A percentile compares a stretch with the other conserved stretches of the same genome.
phyloP scores from a whole-genome alignment of 805 yeast species.

The Blastobotrys mokoenaii region DNA sequence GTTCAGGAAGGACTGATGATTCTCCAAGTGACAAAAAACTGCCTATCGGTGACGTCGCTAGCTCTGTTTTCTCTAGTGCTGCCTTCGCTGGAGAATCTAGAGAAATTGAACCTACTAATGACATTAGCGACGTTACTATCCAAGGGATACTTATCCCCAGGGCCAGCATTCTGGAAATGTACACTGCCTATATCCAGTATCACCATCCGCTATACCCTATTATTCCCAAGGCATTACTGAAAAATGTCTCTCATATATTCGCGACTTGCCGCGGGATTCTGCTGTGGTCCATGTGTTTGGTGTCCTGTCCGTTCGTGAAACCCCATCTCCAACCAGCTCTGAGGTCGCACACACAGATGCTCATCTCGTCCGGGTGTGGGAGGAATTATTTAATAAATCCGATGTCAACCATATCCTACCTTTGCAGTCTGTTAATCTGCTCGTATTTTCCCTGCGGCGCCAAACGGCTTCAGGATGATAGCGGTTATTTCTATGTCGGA shows the following conservation, averaged over 20 bases:
- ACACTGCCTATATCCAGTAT: constrained; percentile 5
- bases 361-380: not conserved
- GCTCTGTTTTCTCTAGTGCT: too few species aligned
- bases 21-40: too few species aligned
- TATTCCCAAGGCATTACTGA: constrained; percentile 2
- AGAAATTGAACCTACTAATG: not conserved
- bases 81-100: too few species aligned
- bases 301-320: constrained; percentile 1
- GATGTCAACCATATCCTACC: not conserved
- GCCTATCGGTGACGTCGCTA: too few species aligned
- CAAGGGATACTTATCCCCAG: not conserved
- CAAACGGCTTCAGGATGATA: constrained; percentile 3
- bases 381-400: not conserved
- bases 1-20: not conserved
- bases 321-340: constrained; percentile 1
- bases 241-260: not conserved
- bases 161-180: not conserved
- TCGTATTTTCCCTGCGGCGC: constrained; percentile 5
- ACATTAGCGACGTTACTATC: not conserved
- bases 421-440: constrained; percentile 2
- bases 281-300: constrained; percentile 9
- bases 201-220: constrained; percentile 10
- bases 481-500: constrained; percentile 4
- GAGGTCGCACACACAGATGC: constrained; percentile 2
- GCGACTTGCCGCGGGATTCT: not conserved